Conservation (phyloP, 2,329 filamentous ascomycete genomes). For the Aspergillus cejpii region DNA sequence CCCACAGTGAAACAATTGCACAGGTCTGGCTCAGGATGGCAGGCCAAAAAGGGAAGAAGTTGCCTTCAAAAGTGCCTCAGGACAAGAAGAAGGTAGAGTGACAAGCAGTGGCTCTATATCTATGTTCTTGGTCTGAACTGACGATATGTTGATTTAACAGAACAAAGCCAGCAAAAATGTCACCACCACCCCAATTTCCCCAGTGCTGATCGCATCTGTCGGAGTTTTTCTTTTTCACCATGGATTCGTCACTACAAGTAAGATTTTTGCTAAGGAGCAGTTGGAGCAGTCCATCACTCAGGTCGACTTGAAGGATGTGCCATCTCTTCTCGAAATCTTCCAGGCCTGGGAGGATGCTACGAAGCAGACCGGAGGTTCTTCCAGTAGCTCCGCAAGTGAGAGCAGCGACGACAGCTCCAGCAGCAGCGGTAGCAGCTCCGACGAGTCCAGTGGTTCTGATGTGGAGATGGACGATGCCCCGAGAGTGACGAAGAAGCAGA, state of each 20-base stretch:
- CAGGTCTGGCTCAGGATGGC: conserved; percentile 22
- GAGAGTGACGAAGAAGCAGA: conserved; percentile 26
- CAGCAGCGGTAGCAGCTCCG: conserved; percentile 30
- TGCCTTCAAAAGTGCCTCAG: conserved; percentile 19
- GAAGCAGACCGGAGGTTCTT: conserved; percentile 5
- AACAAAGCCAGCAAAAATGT: conserved; percentile 11
- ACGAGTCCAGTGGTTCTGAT: conserved; percentile 37
- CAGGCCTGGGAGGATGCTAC: conserved; percentile 22
- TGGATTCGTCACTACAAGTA: conserved; percentile 56
- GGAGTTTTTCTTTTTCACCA: conserved; percentile 60
- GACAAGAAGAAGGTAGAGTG: conserved; percentile 20
- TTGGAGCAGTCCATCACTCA: conserved; percentile 23
- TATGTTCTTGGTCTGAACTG: conserved; percentile 2
- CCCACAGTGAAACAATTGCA: not conserved
- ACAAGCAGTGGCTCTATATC: not conserved
- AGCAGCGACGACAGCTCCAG: conserved; percentile 17
- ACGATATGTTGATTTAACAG: conserved; percentile 15
- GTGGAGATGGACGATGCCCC: conserved; percentile 40
- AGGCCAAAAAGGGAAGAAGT: conserved; percentile 19
- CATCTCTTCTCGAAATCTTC: conserved; percentile 39
- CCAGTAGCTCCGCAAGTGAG: conserved; percentile 13
- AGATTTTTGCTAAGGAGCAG: conserved; percentile 58
- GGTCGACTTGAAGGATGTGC: conserved; percentile 25
- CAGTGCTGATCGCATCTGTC: conserved; percentile 61
- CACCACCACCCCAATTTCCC: conserved; percentile 34